Conservation (phyloP, 2,329 filamentous ascomycete genomes). For the Monosporascus sp. region DNA sequence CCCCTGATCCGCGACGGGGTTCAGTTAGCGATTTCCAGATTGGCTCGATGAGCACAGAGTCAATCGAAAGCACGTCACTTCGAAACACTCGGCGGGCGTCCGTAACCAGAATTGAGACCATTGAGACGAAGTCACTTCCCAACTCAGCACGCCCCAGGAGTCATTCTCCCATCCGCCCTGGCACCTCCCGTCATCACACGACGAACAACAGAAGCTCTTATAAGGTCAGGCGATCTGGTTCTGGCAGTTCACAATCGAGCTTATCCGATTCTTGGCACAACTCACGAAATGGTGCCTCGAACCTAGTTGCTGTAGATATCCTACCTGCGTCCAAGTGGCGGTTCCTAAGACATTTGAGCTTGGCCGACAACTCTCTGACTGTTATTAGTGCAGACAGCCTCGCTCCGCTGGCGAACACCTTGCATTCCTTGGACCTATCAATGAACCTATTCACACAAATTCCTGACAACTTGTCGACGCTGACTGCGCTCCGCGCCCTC, state of each 20-base stretch:
- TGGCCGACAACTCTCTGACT: conserved; percentile 87
- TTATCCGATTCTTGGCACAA: conserved; percentile 60
- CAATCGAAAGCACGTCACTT: conserved; percentile 32
- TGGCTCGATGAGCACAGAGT: conserved; percentile 55
- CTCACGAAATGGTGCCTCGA: conserved; percentile 69
- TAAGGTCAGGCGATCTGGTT: conserved; percentile 80
- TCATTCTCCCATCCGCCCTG: conserved; percentile 73
- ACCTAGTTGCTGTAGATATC: conserved; percentile 64
- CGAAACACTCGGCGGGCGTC: conserved; percentile 37
- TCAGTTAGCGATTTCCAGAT: conserved; percentile 47
- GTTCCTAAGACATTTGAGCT: conserved; percentile 83
- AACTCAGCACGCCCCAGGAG: conserved; percentile 59
- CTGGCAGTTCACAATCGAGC: conserved; percentile 86
- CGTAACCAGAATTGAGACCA: conserved; percentile 40
- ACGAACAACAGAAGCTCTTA: conserved; percentile 61
- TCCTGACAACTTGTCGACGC: conserved; percentile 79
- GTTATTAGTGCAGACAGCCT: conserved; percentile 71
- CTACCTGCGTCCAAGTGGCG: conserved; percentile 89
- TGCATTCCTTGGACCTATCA: conserved; percentile 89
- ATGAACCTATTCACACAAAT: conserved; percentile 91
- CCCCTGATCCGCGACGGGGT: conserved; percentile 41
- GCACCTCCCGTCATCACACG: conserved; percentile 67
- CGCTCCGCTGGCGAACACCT: conserved; percentile 74
- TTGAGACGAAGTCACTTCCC: conserved; percentile 38
- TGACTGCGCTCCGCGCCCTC: conserved; percentile 83